phyloP scores from a whole-genome alignment of 768 basidiomycete species.

The Russula griseocarnosa region DNA sequence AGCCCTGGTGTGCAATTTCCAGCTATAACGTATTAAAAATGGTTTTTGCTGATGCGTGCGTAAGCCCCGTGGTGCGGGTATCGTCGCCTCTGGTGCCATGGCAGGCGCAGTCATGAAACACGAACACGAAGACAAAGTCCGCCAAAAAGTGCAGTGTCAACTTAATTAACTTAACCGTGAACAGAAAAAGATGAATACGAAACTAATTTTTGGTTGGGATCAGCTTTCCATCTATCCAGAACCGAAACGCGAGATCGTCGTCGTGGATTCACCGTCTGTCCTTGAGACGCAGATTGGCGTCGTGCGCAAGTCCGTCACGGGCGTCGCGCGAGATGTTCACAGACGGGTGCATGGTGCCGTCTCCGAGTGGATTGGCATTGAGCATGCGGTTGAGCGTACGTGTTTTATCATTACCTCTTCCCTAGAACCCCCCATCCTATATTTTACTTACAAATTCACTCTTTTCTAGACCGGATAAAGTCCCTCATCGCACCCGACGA shows the following conservation, averaged over 20 bases:
- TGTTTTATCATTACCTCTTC: slow-evolving; percentile 20
- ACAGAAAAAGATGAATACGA: not conserved
- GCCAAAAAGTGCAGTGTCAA: slow-evolving; percentile 7
- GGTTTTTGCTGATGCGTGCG: not conserved
- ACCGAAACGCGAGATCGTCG: slow-evolving; percentile 55
- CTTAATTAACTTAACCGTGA: not conserved
- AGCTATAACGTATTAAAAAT: not conserved
- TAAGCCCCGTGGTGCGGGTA: slow-evolving; percentile 17
- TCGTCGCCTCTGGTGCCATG: slow-evolving; percentile 7
- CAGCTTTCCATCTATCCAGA: slow-evolving; percentile 86
- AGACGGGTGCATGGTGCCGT: slow-evolving; percentile 67
- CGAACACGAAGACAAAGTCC: slow-evolving; percentile 16
- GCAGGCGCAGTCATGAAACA: slow-evolving; percentile 11
- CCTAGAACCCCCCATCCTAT: not conserved
- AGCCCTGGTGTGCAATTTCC: slow-evolving; percentile 15
- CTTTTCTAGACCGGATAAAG: slow-evolving; percentile 65
- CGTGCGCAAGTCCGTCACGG: slow-evolving; percentile 56
- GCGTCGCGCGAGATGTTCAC: slow-evolving; percentile 54
- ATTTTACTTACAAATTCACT: not conserved
- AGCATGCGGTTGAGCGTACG: slow-evolving; percentile 82
- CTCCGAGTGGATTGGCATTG: slow-evolving; percentile 79
- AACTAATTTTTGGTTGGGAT: slow-evolving; percentile 39
- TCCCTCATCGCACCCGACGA: slow-evolving; percentile 77
- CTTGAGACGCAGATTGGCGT: slow-evolving; percentile 75
- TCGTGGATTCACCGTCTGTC: slow-evolving; percentile 69